These are phyloP conservation scores for Rhizopogon vinicolor DNA, from an alignment of 768 basidiomycete genomes.

Conservation along the genomic window DNA sequence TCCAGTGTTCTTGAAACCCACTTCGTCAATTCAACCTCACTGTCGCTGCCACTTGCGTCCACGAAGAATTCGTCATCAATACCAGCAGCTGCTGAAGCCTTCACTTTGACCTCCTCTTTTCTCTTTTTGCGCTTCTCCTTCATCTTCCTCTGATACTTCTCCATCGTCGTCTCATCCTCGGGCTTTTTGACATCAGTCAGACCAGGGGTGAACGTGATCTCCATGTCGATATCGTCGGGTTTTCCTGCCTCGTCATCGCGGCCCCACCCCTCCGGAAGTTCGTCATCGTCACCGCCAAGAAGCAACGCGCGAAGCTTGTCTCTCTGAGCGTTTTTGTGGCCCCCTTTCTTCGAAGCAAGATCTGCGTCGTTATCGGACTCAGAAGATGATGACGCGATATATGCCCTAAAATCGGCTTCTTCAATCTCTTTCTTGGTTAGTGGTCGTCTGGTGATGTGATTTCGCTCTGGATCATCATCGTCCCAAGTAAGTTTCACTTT, in stretches of 20 bases:
- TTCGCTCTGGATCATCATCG: constrained; percentile 89
- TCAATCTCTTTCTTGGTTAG: constrained; percentile 86
- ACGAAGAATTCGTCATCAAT: constrained; percentile 73
- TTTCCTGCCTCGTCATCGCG: constrained; percentile 30
- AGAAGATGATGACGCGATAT: constrained; percentile 68
- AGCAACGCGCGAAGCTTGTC: constrained; percentile 75
- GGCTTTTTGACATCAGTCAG: constrained; percentile 51
- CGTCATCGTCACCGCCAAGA: constrained; percentile 60
- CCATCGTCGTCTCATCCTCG: constrained; percentile 82
- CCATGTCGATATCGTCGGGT: constrained; percentile 69
- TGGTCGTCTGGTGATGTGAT: constrained; percentile 70
- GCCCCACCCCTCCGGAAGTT: constrained; percentile 84
- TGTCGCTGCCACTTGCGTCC: constrained; percentile 34
- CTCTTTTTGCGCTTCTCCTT: constrained; percentile 82
- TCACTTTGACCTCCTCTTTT: constrained; percentile 60
- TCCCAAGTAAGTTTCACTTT: constrained; percentile 99
- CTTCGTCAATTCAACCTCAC: constrained; percentile 27
- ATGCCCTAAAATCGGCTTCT: constrained; percentile 83
- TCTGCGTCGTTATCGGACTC: constrained; percentile 32
- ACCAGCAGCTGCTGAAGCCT: constrained; percentile 15
- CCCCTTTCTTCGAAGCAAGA: constrained; percentile 10
- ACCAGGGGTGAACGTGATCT: constrained; percentile 92
- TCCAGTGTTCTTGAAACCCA: constrained; percentile 15
- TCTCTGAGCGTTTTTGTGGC: constrained; percentile 45
- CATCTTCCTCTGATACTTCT: constrained; percentile 85